Base-by-base conservation (phyloP, 2,329 filamentous ascomycete species). In the Neofusicoccum ribis region DNA sequence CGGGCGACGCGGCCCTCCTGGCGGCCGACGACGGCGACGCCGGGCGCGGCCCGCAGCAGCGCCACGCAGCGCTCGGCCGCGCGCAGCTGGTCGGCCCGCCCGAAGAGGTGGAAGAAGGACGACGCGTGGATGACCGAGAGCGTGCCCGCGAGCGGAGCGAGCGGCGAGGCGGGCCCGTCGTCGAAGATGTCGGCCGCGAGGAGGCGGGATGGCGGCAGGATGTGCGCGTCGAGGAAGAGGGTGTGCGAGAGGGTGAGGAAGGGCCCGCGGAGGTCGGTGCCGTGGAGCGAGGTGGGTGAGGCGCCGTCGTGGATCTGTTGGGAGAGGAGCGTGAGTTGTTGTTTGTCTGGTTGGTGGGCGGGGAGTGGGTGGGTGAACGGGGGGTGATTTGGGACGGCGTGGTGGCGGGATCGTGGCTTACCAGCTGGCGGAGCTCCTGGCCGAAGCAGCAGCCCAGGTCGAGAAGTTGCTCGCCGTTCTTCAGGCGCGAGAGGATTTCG, bases 191-290 rank as follows among this genome's bases (percentile, higher is more conserved):
- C 82, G 20, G 83, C 85, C 3, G 79, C 70, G 36, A 88, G 74
- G 67, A 88, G 86, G 1, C 77, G 78, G 1, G 79, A 79, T 20
- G 77, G 76, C 20, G 77, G 77, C 5, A 87, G 74, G 39, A 23
- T 64, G 78, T n/a, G 76, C 71, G 65, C 66, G 62, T 77, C 75
- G 6, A 58, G 47, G 65, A 77, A 77, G 20, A 77, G 69, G 58
- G 72, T 66, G 65, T 75, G 87, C 34, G 86, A 86, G n/a, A 85
- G 73, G 11, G 85, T 79, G 61, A 87, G 79, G 68, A 87, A 85
- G 11, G 71, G 69, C 1, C 68, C 23, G 36, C 72, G 69, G 17
- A 82, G 68, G 65, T 83, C 80, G 14, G 72, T 72, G 27, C 79
- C 80, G 52, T 72, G 73, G 0, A 81, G 71, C 37, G 79, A 78